Conservation (phyloP, 2,329 filamentous ascomycete species). For the Penicillium sp. region DNA sequence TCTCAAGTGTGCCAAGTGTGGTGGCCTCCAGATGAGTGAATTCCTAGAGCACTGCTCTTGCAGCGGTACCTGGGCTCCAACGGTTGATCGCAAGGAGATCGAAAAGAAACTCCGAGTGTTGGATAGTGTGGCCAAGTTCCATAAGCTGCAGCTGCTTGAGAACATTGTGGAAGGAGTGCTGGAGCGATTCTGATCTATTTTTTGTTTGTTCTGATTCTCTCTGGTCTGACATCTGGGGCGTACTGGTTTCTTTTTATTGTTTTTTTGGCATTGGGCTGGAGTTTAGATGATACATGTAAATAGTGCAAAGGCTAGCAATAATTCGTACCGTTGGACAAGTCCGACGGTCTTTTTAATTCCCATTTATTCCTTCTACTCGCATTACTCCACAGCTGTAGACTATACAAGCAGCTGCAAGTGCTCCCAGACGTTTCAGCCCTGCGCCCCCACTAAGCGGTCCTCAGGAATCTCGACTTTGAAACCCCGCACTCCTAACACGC, state of each 20-base stretch:
- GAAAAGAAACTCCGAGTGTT: slow-evolving; percentile 68
- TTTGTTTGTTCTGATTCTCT: not conserved
- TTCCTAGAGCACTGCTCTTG: slow-evolving; percentile 97
- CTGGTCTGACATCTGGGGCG: too few relatives aligned
- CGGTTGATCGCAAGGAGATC: slow-evolving; percentile 67
- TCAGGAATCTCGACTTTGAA: not conserved
- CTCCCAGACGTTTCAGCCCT: not conserved
- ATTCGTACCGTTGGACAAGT: slow-evolving; percentile 16
- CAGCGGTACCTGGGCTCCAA: slow-evolving; percentile 80
- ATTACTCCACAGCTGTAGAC: too few relatives aligned
- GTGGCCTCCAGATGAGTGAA: slow-evolving; percentile 73
- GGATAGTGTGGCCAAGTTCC: slow-evolving; percentile 73
- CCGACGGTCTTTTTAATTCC: slow-evolving; percentile 10
- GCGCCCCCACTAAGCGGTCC: not conserved
- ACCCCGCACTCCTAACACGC: not conserved
- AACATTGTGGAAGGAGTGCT: slow-evolving; percentile 70
- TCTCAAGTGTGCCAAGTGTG: slow-evolving; percentile 76
- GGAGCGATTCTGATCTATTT: slow-evolving; percentile 25
- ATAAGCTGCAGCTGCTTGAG: slow-evolving; percentile 78
- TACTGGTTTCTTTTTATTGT: too few relatives aligned
- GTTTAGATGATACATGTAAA: not conserved
- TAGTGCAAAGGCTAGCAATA: slow-evolving; percentile 6
- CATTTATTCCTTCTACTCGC: not conserved
- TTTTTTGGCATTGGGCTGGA: too few relatives aligned
- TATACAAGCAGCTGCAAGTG: too few relatives aligned